Conservation (phyloP, 163 green algal species). For the Scenedesmus sp. region DNA sequence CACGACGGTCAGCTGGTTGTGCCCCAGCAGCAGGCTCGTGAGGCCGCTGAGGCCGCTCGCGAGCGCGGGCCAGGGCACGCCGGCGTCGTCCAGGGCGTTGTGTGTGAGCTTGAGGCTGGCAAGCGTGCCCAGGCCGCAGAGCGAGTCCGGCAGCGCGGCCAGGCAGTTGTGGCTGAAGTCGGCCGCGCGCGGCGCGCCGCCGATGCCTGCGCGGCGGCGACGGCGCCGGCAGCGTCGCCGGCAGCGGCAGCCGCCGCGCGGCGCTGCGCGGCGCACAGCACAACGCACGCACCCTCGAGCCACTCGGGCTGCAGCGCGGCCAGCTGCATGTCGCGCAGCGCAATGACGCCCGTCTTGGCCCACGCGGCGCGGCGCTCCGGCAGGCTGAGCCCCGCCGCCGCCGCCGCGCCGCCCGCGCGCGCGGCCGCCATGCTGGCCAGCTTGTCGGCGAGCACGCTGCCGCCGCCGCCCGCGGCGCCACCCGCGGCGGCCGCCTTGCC, state of each 20-base stretch:
- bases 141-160: conserved; percentile 31
- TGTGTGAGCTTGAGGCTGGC: conserved; percentile 46
- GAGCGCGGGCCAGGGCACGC: conserved; percentile 44
- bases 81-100: conserved; percentile 28
- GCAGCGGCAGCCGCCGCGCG: too few relatives aligned
- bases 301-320: conserved; percentile 48
- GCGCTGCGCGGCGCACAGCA: neutral
- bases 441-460: conserved; percentile 6
- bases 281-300: conserved; percentile 19
- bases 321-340: conserved; percentile 59
- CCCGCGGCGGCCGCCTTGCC: too few relatives aligned
- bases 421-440: conserved; percentile 16
- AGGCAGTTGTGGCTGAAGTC: conserved; percentile 61
- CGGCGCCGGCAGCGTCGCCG: too few relatives aligned
- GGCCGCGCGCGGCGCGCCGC: conserved; percentile 17
- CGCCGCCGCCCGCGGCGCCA: too few relatives aligned
- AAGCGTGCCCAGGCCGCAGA: conserved; percentile 48
- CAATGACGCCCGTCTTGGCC: conserved; percentile 65
- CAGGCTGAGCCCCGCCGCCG: neutral
- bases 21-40: conserved; percentile 43
- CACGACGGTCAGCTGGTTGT: conserved; percentile 51
- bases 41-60: conserved; percentile 21
- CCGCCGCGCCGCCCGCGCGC: neutral
- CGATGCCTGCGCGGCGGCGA: neutral
- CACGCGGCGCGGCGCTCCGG: conserved; percentile 44